Percentiles rank a stretch among this genome's conserved stretches.
These are phyloP conservation scores for Hirschioporus abietinus DNA, from an alignment of 768 basidiomycete species.

Conservation along the genomic window DNA sequence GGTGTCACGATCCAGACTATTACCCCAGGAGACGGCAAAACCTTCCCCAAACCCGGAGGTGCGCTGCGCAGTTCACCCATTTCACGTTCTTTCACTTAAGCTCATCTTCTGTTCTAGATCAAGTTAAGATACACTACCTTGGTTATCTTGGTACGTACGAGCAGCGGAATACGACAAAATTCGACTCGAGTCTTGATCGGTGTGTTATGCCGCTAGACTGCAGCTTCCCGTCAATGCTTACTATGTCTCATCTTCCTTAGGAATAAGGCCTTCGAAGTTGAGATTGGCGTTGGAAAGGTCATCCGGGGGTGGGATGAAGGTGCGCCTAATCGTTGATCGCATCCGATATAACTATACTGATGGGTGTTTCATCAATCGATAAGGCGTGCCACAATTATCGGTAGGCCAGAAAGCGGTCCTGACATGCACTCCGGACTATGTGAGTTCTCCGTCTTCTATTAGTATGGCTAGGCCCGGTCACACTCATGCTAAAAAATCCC, in stretches of 20 bases:
- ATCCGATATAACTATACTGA: constrained; percentile 6
- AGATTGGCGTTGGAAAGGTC: constrained; percentile 76
- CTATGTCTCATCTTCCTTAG: constrained; percentile 30
- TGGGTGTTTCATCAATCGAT: constrained; percentile 18
- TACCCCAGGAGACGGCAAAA: constrained; percentile 53
- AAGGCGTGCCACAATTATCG: constrained; percentile 75
- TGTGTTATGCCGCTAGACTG: constrained; percentile 25
- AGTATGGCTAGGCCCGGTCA: constrained; percentile 7
- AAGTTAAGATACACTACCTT: constrained; percentile 72
- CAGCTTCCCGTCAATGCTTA: constrained; percentile 10
- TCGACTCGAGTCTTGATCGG: constrained; percentile 79
- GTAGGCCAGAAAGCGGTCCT: constrained; percentile 68
- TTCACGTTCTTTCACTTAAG: constrained; percentile 7
- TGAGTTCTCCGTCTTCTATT: constrained; percentile 32
- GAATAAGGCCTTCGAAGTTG: constrained; percentile 52
- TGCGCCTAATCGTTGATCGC: constrained; percentile 25
- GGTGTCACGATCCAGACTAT: constrained; percentile 65
- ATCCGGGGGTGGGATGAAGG: constrained; percentile 93
- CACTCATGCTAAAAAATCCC: constrained; percentile 10
- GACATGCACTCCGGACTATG: constrained; percentile 71
- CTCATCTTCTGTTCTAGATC: constrained; percentile 38
- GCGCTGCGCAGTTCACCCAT: constrained; percentile 21
- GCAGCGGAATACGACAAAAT: constrained; percentile 25
- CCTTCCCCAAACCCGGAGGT: constrained; percentile 70
- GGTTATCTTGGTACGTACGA: constrained; percentile 62